Conservation (phyloP, 2,329 filamentous ascomycete species). For the Thyridium curvatum region DNA sequence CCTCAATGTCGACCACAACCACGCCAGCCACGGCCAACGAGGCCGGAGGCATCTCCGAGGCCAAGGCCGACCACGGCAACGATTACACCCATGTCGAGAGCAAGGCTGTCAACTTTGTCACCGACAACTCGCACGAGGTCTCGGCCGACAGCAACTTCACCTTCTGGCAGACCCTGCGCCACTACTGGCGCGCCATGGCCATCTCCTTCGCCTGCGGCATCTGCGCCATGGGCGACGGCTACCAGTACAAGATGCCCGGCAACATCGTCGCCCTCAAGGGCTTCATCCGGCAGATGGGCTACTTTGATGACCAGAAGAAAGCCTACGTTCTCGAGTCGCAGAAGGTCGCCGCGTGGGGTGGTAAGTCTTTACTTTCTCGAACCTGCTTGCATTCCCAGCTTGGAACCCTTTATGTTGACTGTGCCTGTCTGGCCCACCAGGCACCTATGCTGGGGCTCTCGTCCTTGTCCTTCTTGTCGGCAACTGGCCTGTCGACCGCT, state of each 20-base stretch:
- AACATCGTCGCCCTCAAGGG: constrained; percentile 6
- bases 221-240: constrained; percentile 7
- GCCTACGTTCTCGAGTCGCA: constrained; percentile 3
- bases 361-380: background rate
- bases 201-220: constrained; percentile 6
- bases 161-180: constrained; percentile 3
- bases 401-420: too few species aligned
- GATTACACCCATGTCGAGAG: constrained; percentile 2
- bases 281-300: constrained; percentile 6
- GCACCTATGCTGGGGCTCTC: constrained; percentile 1
- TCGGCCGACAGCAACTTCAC: constrained; percentile 4
- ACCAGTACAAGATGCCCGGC: constrained; percentile 7
- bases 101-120: constrained; percentile 4
- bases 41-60: background rate
- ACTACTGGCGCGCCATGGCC: constrained; percentile 7
- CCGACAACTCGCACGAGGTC: constrained; percentile 5
- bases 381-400: too few species aligned
- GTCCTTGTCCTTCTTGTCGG: constrained; percentile 3
- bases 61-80: background rate
- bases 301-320: constrained; percentile 1
- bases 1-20: constrained; percentile 1
- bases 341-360: constrained; percentile 4
- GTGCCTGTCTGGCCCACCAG: too few species aligned
- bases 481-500: constrained; percentile 6
- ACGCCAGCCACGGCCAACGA: background rate